These are phyloP conservation scores for Xylariaceae sp. DNA, from an alignment of 2,329 filamentous ascomycete genomes.

Conservation along the genomic window DNA sequence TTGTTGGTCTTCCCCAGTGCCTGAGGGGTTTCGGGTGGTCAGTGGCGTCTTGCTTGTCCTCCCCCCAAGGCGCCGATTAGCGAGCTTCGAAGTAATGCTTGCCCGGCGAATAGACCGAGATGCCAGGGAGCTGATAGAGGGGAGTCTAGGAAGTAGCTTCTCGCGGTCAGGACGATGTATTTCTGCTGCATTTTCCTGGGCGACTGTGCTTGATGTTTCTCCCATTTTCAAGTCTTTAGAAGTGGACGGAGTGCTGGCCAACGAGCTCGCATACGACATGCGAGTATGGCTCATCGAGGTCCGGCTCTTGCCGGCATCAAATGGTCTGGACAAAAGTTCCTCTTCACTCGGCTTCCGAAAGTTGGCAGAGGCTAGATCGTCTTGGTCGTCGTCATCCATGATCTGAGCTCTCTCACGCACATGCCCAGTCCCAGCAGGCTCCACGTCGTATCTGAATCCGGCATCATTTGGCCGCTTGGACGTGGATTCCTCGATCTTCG, in stretches of 20 bases:
- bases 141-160: conserved; percentile 15
- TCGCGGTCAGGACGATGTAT: conserved; percentile 3
- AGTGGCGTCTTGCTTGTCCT: conserved; percentile 8
- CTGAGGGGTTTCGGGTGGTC: conserved; percentile 14
- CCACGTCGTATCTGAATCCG: conserved; percentile 15
- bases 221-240: background rate
- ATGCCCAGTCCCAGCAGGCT: conserved; percentile 33
- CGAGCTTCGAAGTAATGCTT: conserved; percentile 16
- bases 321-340: conserved; percentile 9
- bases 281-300: background rate
- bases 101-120: conserved; percentile 7
- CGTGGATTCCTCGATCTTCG: conserved; percentile 37
- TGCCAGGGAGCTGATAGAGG: conserved; percentile 17
- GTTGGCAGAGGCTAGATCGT: conserved; percentile 13
- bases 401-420: conserved; percentile 48
- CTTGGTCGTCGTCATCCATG: conserved; percentile 35
- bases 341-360: conserved; percentile 1
- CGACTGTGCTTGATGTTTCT: background rate
- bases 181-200: background rate
- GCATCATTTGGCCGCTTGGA: conserved; percentile 3
- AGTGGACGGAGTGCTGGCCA: background rate
- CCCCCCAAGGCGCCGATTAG: conserved; percentile 11
- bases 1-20: conserved; percentile 15
- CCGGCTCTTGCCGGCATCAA: conserved; percentile 8
- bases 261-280: background rate